Evolutionary conservation across 1,139 yeast species (phyloP).

Genomic region (Magnusiomyces clavatus): DNA sequence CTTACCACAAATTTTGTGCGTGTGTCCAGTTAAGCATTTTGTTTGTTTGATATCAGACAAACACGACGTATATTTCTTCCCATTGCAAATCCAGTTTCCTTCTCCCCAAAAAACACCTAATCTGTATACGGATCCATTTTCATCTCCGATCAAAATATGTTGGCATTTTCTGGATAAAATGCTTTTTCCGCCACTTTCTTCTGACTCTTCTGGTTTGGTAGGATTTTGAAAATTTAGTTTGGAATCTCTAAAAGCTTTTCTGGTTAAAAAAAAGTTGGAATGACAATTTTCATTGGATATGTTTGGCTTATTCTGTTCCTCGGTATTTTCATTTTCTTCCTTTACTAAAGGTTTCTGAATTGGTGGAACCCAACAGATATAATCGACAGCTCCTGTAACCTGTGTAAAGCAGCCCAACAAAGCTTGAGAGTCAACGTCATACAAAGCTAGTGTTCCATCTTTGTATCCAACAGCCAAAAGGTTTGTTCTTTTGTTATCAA

Average conservation of each 20-base stretch:
- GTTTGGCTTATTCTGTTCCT: too few relatives aligned
- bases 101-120: conserved; percentile 32
- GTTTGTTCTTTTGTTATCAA: conserved; percentile 21
- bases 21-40: conserved; percentile 20
- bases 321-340: too few relatives aligned
- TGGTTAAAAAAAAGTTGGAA: too few relatives aligned
- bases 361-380: conserved; percentile 53
- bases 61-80: neutral
- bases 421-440: conserved; percentile 24
- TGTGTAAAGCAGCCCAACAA: conserved; percentile 27
- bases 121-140: conserved; percentile 47
- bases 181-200: neutral
- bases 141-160: conserved; percentile 59
- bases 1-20: conserved; percentile 14
- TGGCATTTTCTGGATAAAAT: neutral
- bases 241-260: too few relatives aligned
- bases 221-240: too few relatives aligned
- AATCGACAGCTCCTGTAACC: conserved; percentile 42
- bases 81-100: neutral
- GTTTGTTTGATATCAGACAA: conserved; percentile 17
- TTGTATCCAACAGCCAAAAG: conserved; percentile 53
- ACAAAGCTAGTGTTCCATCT: conserved; percentile 42
- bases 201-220: neutral
- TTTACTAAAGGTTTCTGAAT: neutral
- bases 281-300: too few relatives aligned